Evolutionary conservation across 208 protist species (phyloP).

Genomic region (Leishmania gerbilli): DNA sequence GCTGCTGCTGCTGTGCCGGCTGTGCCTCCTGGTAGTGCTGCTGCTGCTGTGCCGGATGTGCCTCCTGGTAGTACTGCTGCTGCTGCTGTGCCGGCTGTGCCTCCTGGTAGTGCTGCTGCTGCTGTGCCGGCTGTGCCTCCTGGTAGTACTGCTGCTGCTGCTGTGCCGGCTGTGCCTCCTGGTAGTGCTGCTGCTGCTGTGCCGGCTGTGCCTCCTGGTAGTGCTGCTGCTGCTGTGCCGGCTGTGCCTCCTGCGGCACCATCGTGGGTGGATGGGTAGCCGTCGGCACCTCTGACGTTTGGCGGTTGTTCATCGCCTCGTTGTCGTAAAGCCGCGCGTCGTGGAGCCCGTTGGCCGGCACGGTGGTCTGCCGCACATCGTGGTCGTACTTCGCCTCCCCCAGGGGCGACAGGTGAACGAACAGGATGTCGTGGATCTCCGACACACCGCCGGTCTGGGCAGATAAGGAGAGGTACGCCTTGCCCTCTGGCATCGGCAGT

Average conservation of each 20-base stretch:
- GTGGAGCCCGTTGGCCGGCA: neutral
- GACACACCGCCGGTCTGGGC: constrained; percentile 62
- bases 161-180: neutral
- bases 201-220: constrained; percentile 8
- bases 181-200: constrained; percentile 5
- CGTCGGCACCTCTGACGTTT: neutral
- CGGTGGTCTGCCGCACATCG: constrained; percentile 46
- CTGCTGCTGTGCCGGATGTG: constrained; percentile 8
- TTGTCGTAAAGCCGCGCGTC: constrained; percentile 31
- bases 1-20: neutral
- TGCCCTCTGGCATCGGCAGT: constrained; percentile 29
- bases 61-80: constrained; percentile 2
- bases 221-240: constrained; percentile 14
- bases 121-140: constrained; percentile 2
- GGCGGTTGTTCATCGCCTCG: constrained; percentile 35
- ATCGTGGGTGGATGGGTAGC: neutral
- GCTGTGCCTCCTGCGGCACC: neutral
- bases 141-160: constrained; percentile 5
- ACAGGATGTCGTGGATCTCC: constrained; percentile 78
- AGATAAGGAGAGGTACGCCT: constrained; percentile 73
- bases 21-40: constrained; percentile 1
- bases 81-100: constrained; percentile 16
- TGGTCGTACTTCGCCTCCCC: constrained; percentile 52
- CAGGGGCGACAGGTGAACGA: constrained; percentile 66
- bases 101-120: constrained; percentile 4